A percentile compares a stretch with the other conserved stretches of the same genome.
These are phyloP conservation scores for Rhizopogon salebrosus DNA, from an alignment of 768 basidiomycete species.

Conservation along the genomic window DNA sequence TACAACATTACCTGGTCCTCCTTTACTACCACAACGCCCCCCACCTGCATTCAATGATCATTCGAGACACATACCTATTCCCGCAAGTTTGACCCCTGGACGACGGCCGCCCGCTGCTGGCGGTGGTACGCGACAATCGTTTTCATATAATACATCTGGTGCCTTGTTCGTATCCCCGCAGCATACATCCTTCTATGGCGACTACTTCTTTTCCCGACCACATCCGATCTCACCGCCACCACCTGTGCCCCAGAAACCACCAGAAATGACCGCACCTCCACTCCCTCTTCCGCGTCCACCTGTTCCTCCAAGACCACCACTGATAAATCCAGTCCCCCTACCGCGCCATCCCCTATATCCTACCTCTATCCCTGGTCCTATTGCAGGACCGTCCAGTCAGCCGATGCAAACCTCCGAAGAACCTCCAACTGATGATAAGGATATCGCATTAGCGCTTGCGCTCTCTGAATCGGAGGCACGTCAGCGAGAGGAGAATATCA, in stretches of 20 bases:
- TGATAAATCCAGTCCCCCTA: slow-evolving; percentile 8
- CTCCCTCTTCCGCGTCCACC: slow-evolving; percentile 28
- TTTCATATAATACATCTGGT: slow-evolving; percentile 7
- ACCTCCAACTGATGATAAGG: slow-evolving; percentile 35
- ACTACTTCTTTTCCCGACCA: slow-evolving; percentile 17
- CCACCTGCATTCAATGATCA: background rate
- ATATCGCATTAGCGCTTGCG: slow-evolving; percentile 42
- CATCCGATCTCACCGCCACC: slow-evolving; percentile 19
- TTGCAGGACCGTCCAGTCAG: slow-evolving; percentile 8
- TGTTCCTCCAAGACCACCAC: slow-evolving; percentile 35
- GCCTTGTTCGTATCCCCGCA: background rate
- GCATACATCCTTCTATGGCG: slow-evolving; percentile 22
- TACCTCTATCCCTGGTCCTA: slow-evolving; percentile 20
- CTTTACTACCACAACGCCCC: background rate
- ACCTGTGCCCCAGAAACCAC: slow-evolving; percentile 27
- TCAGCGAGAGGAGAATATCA: slow-evolving; percentile 18
- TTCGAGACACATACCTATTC: slow-evolving; percentile 8
- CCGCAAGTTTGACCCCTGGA: slow-evolving; percentile 21
- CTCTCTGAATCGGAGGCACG: slow-evolving; percentile 36
- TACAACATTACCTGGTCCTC: slow-evolving; percentile 13
- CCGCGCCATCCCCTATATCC: slow-evolving; percentile 30
- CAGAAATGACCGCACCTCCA: slow-evolving; percentile 4
- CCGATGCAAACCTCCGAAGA: slow-evolving; percentile 6
- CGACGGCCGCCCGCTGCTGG: slow-evolving; percentile 15
- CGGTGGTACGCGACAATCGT: background rate